Conservation (phyloP, 1,284 basidiomycete species). For the Ceratobasidium sp. region DNA sequence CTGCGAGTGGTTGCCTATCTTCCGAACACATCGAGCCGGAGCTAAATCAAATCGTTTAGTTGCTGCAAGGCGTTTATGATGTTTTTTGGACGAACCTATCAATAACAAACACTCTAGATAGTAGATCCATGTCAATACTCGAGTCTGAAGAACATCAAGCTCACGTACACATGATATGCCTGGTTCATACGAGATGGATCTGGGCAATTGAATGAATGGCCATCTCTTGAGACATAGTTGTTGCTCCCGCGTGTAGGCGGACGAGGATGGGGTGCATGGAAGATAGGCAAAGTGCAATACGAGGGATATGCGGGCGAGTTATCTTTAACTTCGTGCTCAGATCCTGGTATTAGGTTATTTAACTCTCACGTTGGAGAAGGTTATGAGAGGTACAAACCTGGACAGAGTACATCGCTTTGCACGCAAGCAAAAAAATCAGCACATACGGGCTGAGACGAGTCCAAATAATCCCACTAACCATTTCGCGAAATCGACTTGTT, state of each 20-base stretch:
- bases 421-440: neutral
- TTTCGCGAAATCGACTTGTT: constrained; percentile 67
- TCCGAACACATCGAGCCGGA: constrained; percentile 66
- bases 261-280: constrained; percentile 63
- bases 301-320: constrained; percentile 65
- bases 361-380: neutral
- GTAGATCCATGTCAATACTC: neutral
- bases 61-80: neutral
- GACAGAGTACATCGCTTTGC: constrained; percentile 12
- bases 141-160: constrained; percentile 53
- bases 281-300: constrained; percentile 68
- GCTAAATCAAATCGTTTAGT: constrained; percentile 55
- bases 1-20: constrained; percentile 64
- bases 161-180: constrained; percentile 71
- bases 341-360: constrained; percentile 56
- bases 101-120: constrained; percentile 67
- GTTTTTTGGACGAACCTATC: constrained; percentile 59
- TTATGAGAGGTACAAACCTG: neutral
- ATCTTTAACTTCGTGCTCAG: constrained; percentile 64
- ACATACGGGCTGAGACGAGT: no score
- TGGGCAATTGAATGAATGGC: constrained; percentile 67
- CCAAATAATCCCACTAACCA: constrained; percentile 69
- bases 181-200: constrained; percentile 70
- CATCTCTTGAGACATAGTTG: constrained; percentile 71
- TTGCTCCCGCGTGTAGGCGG: no score